A percentile compares a stretch with the other conserved stretches of the same genome.
Conservation (phyloP, 371 early-diverging fungal genomes). For the Capniomyces stellatus region DNA sequence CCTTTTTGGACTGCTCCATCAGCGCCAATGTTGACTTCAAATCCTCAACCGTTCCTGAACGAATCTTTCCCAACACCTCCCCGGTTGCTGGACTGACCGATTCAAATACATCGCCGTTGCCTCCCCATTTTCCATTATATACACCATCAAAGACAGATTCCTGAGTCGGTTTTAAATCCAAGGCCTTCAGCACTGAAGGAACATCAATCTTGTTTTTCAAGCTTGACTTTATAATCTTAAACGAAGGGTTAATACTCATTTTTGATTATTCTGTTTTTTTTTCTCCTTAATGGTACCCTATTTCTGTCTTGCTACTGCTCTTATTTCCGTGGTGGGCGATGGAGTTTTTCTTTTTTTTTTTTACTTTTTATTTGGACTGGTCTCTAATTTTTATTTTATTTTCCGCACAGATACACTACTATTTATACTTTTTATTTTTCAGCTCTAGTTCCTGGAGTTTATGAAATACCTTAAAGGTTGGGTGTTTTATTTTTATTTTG, state of each 20-base stretch:
- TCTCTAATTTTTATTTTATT: too few relatives aligned
- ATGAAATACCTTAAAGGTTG: too few relatives aligned
- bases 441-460: too few relatives aligned
- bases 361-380: too few relatives aligned
- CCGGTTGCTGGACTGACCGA: constrained; percentile 76
- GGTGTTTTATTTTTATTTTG: too few relatives aligned
- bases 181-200: not conserved
- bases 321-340: too few relatives aligned
- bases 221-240: not conserved
- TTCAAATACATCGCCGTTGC: constrained; percentile 52
- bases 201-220: not conserved
- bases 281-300: too few relatives aligned
- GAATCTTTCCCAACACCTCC: constrained; percentile 64
- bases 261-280: too few relatives aligned
- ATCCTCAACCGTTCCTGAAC: constrained; percentile 30
- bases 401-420: too few relatives aligned
- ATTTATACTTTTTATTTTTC: too few relatives aligned
- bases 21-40: constrained; percentile 32
- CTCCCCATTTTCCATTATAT: constrained; percentile 78
- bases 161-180: not conserved
- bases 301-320: not conserved
- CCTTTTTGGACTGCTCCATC: constrained; percentile 40
- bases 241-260: too few relatives aligned
- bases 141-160: constrained; percentile 35
- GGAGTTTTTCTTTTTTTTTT: too few relatives aligned